A percentile compares a stretch with the other conserved stretches of the same genome.
These are phyloP conservation scores for Sporothrix brasiliensis DNA, from an alignment of 2,329 filamentous ascomycete genomes.

Conservation along the genomic window DNA sequence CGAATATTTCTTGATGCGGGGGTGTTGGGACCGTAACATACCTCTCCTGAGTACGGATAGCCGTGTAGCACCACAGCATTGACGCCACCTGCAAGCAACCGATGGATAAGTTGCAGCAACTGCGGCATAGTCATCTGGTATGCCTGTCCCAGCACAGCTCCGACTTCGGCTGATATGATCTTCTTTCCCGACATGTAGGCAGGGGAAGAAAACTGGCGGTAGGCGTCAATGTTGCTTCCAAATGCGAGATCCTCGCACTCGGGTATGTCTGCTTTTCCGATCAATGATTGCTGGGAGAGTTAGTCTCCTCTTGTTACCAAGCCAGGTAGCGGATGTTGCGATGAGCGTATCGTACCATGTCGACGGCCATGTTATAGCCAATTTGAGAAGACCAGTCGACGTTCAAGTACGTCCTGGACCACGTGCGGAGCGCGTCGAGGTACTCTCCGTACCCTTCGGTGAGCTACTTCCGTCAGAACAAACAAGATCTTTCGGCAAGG, in stretches of 20 bases:
- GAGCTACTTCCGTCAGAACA: not conserved
- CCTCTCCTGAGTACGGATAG: not conserved
- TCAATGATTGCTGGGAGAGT: not conserved
- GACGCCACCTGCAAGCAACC: slow-evolving; percentile 8
- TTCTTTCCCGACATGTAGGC: not conserved
- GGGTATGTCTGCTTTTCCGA: slow-evolving; percentile 7
- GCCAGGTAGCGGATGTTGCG: not conserved
- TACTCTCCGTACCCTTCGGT: not conserved
- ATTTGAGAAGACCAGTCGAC: slow-evolving; percentile 11
- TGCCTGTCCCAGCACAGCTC: slow-evolving; percentile 4
- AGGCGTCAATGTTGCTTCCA: slow-evolving; percentile 19
- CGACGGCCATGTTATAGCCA: slow-evolving; percentile 25
- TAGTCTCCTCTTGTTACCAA: not conserved
- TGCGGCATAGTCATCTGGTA: slow-evolving; percentile 1
- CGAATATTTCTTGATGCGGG: not conserved
- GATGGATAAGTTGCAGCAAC: slow-evolving; percentile 1
- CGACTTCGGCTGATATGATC: not conserved
- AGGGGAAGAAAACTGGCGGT: slow-evolving; percentile 11
- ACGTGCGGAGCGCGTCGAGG: not conserved
- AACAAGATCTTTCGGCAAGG: not conserved
- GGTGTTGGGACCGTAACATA: not conserved
- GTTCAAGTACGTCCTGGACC: not conserved
- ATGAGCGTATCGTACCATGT: not conserved
- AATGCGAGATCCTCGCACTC: slow-evolving; percentile 20
- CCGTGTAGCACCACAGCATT: slow-evolving; percentile 15